Base-by-base conservation (phyloP, 2,329 filamentous ascomycete genomes). In the Trichoderma brevicompactum region DNA sequence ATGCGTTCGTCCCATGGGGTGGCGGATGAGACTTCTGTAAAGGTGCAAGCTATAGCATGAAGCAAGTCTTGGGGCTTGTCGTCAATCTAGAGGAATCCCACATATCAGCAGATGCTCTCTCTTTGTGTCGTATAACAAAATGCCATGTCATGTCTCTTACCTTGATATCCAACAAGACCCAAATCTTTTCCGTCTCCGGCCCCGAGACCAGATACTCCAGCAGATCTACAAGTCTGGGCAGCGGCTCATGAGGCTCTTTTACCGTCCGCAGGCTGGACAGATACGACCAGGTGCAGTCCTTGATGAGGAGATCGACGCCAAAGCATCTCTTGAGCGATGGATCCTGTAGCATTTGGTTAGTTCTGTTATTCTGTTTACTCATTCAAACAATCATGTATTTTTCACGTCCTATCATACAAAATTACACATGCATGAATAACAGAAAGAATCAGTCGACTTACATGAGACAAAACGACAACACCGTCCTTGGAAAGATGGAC, bases 121-220 rank as follows among this genome's bases (percentile, higher is more conserved):
- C 7, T 38, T 6, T 36, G 40, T 49, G 4, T 38, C 5, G 34
- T 12, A 28, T 7, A 48, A 12, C 1, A 8, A 19, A 46, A 5
- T 44, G 10, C 19, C 4, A 2, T 41, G 36, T 7, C 8, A 17
- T 8, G n/a, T n/a, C n/a, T 68, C 73, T 19, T 76, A 92, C 89
- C 82, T 97, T 98, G 75, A 98, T 92, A 75, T 98, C 94, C 3
- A 98, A 80, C 67, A 97, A 77, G 6, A 95, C 72, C 94, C 94
- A 97, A 9, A 94, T 81, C 49, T 89, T 76, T 71, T 91, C 86
- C 44, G 85, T 55, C 10, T 65, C 68, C 1, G 44, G 75, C 0
- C 82, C 89, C 69, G 85, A 80, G 0, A 85, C 81, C 60, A 98
- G 76, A 73, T 89, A 94, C 66, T 86, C 82, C 8, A 97, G 80